Evolutionary conservation across 495 filamentous ascomycete species (phyloP).

Genomic region (Talaromyces nanjingensis): DNA sequence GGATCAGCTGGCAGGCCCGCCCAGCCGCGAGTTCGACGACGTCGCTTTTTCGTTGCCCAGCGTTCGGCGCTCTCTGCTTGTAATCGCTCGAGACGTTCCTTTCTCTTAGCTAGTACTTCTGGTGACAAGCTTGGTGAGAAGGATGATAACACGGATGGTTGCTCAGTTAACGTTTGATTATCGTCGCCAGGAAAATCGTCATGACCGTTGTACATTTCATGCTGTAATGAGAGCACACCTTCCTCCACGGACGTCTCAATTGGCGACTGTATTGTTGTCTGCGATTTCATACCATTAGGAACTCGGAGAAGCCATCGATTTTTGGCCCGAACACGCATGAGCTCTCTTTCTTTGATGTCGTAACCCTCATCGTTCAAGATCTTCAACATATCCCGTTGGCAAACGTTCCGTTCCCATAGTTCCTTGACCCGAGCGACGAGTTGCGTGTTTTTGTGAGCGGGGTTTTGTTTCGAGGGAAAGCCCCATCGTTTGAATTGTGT

Average conservation of each 20-base stretch:
- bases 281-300: constrained; percentile 48
- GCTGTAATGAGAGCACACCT: constrained; percentile 32
- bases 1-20: constrained; percentile 69
- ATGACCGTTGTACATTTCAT: constrained; percentile 34
- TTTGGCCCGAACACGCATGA: constrained; percentile 57
- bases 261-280: constrained; percentile 16
- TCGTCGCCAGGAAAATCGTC: constrained; percentile 20
- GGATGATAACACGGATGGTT: constrained; percentile 13
- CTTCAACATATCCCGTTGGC: constrained; percentile 65
- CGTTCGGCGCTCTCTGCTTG: constrained; percentile 58
- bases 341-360: constrained; percentile 59
- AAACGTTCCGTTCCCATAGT: constrained; percentile 68
- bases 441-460: constrained; percentile 56
- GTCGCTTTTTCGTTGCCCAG: constrained; percentile 60
- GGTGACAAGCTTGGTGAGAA: constrained; percentile 37
- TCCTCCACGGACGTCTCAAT: constrained; percentile 30
- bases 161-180: constrained; percentile 12
- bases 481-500: constrained; percentile 70
- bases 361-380: constrained; percentile 65
- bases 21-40: constrained; percentile 63
- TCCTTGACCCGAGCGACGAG: constrained; percentile 62
- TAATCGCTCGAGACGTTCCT: constrained; percentile 48
- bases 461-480: constrained; percentile 67
- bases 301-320: constrained; percentile 59
- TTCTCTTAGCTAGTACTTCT: constrained; percentile 47